phyloP scores from a whole-genome alignment of 2,329 filamentous ascomycete genomes.

The Monosporascus sp. region DNA sequence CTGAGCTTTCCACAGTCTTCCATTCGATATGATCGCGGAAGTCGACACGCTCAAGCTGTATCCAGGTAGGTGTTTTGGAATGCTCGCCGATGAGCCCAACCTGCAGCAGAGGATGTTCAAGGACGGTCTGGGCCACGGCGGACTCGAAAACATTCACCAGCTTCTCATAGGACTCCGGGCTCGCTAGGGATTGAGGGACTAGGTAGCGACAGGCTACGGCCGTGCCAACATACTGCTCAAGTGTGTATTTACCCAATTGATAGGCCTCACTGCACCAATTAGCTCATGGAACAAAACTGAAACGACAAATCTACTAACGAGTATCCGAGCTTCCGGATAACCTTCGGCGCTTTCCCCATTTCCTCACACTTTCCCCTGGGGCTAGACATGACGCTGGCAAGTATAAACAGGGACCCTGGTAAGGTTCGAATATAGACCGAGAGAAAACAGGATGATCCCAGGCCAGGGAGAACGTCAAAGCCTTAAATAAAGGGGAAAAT shows the following conservation, averaged over 20 bases:
- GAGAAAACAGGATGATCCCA: no score
- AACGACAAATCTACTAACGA: not conserved
- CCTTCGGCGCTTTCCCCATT: not conserved
- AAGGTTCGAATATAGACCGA: no score
- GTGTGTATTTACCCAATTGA: constrained; percentile 6
- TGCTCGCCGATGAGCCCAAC: constrained; percentile 10
- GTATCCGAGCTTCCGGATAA: not conserved
- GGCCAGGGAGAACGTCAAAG: no score
- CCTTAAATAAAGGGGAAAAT: no score
- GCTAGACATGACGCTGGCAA: not conserved
- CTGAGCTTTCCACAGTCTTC: constrained; percentile 1
- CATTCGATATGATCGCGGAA: constrained; percentile 10
- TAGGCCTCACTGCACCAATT: constrained; percentile 7
- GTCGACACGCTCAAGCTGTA: constrained; percentile 9
- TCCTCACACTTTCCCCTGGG: not conserved
- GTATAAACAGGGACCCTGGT: no score
- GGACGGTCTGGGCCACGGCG: constrained; percentile 7
- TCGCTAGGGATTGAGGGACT: constrained; percentile 1
- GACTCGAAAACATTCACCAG: constrained; percentile 5
- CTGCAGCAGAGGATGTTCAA: constrained; percentile 9
- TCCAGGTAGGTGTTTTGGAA: constrained; percentile 10
- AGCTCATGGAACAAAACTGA: not conserved
- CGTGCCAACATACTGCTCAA: constrained; percentile 8
- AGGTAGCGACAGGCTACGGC: constrained; percentile 12
- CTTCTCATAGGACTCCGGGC: not conserved